These are phyloP conservation scores for Urtica urens DNA, from an alignment of 306 rosid genomes.

Conservation along the genomic window DNA sequence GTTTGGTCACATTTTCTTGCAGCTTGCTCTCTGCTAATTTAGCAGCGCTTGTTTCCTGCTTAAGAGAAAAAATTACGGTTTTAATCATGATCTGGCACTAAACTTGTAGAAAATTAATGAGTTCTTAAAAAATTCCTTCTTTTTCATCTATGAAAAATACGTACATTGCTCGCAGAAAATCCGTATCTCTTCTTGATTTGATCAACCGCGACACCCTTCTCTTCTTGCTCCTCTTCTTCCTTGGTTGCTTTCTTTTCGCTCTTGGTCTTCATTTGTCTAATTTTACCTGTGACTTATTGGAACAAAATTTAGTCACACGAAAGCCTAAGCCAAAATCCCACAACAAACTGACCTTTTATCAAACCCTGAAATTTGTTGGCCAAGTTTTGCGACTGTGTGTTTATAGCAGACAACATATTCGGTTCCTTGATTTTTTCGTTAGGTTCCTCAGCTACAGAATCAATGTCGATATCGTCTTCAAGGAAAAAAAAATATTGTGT, in stretches of 20 bases:
- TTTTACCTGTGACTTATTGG: conserved; percentile 45
- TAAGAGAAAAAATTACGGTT: background rate
- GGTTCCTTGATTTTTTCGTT: too few relatives aligned
- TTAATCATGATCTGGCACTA: too few relatives aligned
- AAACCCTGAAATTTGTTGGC: conserved; percentile 55
- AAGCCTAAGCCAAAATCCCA: background rate
- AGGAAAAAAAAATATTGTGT: conserved; percentile 5
- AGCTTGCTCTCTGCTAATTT: conserved; percentile 58
- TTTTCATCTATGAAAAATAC: conserved; percentile 7
- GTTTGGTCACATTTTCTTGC: conserved; percentile 45
- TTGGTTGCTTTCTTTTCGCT: conserved; percentile 37
- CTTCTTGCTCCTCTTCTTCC: conserved; percentile 55
- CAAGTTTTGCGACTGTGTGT: conserved; percentile 62
- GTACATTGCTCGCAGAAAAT: conserved; percentile 45
- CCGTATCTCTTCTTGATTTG: conserved; percentile 80
- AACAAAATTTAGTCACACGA: background rate
- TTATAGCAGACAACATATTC: conserved; percentile 48
- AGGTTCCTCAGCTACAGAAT: conserved; percentile 42
- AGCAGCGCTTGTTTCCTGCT: conserved; percentile 55
- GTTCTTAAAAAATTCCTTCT: background rate
- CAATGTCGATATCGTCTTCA: conserved; percentile 67
- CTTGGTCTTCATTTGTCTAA: conserved; percentile 56
- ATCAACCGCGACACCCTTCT: conserved; percentile 42
- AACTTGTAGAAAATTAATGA: too few relatives aligned
- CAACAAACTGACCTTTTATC: conserved; percentile 41